Base-by-base conservation (phyloP, 129 eudicot species). In the Arctium minus region DNA sequence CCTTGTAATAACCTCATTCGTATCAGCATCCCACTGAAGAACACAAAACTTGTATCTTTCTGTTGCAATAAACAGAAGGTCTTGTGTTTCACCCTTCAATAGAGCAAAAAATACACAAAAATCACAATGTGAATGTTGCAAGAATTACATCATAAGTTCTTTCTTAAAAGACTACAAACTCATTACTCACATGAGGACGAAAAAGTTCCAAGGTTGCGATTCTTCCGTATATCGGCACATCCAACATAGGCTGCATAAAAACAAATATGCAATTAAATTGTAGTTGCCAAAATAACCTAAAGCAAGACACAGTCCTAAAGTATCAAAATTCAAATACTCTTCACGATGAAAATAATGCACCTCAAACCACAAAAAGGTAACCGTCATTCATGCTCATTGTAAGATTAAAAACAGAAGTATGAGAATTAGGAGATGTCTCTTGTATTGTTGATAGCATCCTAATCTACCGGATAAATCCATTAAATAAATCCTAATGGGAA, bases 1-100 rank as follows among this genome's bases (percentile, higher is more conserved):
- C 99, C 99, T 96, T 79, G 99, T 96, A 80, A 91, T 86, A 84
- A 96, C 91, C 88, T 96, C 99, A 70, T 84, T 81, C 17, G 91
- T 84, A 38, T 90, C 97, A 70, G 93, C 86, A 80, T 96, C 99
- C 99, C 99, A 96, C 77, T 96, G 99, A 89, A 96, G 89, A 81
- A 93, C 97, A 77, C 99, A 93, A 76, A 96, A 90, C 67, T 96
- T 96, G 85, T 96, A 96, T 90, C 97, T 91, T 86, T 96, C 98
- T 72, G 99, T 96, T 67, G 99, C 99, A 69, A 96, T 90, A 72
- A 96, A 96, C 30, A 96, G 87, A 76, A 96, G 93, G 90, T 96
- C 99, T 96, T 96, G 99, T 48, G 97, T 79, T 83, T 96, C 99
- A 30, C 95, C 97, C 99, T 96, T 76, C 74, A 79, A 37, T 39